Evolutionary conservation across 108 stramenopile genomes (phyloP).

Genomic region (Cyclostephanos invisitatus): DNA sequence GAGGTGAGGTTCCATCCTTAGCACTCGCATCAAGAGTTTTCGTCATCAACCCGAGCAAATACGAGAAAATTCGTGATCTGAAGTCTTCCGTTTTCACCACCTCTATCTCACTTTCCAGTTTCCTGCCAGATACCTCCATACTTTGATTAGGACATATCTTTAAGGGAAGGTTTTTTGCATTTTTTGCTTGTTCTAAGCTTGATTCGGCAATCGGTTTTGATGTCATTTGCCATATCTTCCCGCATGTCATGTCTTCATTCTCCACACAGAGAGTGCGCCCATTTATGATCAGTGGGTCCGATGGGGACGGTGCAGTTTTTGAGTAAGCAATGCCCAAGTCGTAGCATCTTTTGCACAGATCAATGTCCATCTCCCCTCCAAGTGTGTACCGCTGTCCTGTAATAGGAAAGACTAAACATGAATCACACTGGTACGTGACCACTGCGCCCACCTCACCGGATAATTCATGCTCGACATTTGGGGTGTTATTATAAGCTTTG

Average conservation of each 20-base stretch:
- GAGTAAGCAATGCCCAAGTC: conserved; percentile 55
- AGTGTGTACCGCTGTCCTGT: conserved; percentile 59
- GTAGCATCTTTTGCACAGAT: conserved; percentile 68
- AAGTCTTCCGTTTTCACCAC: conserved; percentile 35
- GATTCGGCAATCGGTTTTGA: conserved; percentile 54
- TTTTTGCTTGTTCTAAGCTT: conserved; percentile 57
- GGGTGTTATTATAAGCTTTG: neutral
- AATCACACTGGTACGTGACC: conserved; percentile 71
- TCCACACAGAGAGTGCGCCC: conserved; percentile 51
- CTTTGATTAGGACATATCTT: conserved; percentile 14
- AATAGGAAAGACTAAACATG: conserved; percentile 70
- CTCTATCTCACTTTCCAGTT: conserved; percentile 12
- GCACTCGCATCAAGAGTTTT: conserved; percentile 1
- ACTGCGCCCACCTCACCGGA: conserved; percentile 11
- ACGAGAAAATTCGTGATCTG: conserved; percentile 26
- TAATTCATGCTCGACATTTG: conserved; percentile 19
- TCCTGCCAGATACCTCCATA: conserved; percentile 8
- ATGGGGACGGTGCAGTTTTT: conserved; percentile 20
- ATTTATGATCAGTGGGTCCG: conserved; percentile 57
- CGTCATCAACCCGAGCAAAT: conserved; percentile 13
- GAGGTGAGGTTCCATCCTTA: neutral
- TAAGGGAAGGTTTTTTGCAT: conserved; percentile 21
- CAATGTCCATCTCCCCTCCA: conserved; percentile 52
- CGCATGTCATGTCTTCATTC: conserved; percentile 58
- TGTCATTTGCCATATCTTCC: conserved; percentile 67